These are phyloP conservation scores for Micractinium conductrix DNA, from an alignment of 139 green algal genomes.

Conservation along the genomic window DNA sequence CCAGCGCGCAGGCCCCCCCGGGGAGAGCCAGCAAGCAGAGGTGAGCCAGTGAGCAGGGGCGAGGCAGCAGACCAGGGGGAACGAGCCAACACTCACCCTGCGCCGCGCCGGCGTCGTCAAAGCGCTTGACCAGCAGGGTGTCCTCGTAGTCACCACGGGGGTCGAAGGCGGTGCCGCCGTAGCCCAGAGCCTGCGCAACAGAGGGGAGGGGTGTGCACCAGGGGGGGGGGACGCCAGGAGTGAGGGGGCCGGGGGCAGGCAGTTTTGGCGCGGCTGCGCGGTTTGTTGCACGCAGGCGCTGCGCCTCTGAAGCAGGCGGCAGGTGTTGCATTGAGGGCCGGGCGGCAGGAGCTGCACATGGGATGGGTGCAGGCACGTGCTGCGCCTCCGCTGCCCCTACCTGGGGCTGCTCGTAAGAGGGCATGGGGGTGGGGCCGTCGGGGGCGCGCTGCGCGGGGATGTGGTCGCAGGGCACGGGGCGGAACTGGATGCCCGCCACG, in stretches of 20 bases:
- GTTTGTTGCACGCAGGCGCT: no score
- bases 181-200: background rate
- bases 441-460: constrained; percentile 21
- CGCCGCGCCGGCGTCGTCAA: constrained; percentile 19
- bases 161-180: constrained; percentile 7
- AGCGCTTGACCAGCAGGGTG: constrained; percentile 29
- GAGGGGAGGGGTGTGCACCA: background rate
- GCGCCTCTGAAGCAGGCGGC: no score
- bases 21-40: no score
- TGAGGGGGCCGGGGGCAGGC: background rate
- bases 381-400: no score
- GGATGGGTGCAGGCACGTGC: no score
- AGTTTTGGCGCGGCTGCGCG: no score
- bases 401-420: background rate
- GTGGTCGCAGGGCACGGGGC: constrained; percentile 38
- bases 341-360: no score
- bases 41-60: no score
- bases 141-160: background rate
- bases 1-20: no score
- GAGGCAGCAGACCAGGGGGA: no score
- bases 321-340: no score
- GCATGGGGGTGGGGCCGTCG: background rate
- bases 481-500: constrained; percentile 26
- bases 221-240: background rate
- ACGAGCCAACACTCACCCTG: constrained; percentile 33